These are phyloP conservation scores for Metschnikowia santaceciliae DNA, from an alignment of 805 yeast genomes.

Conservation along the genomic window DNA sequence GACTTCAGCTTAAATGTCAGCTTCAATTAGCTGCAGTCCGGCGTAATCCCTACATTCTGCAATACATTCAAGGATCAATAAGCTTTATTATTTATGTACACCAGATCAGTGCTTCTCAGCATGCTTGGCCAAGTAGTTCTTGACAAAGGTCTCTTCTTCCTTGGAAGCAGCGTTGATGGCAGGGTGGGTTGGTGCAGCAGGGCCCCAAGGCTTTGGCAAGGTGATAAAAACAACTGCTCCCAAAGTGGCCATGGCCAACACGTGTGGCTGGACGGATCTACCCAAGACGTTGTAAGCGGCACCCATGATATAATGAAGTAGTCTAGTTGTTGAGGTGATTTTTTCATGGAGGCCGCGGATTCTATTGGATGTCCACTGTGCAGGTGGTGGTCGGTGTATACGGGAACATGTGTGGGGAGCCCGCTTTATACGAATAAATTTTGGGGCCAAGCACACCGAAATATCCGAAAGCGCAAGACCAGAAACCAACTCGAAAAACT, in stretches of 20 bases:
- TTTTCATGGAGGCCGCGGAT: slow-evolving; percentile 9
- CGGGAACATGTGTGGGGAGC: not conserved
- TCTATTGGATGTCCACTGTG: slow-evolving; percentile 10
- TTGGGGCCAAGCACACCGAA: no score
- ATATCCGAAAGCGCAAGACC: not conserved
- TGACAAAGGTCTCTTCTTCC: slow-evolving; percentile 86
- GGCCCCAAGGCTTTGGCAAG: slow-evolving; percentile 71
- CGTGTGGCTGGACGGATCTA: slow-evolving; percentile 78
- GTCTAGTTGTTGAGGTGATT: not conserved
- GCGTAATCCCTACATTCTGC: not conserved
- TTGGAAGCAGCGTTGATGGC: slow-evolving; percentile 71
- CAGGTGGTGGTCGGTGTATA: slow-evolving; percentile 4
- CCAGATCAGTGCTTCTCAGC: slow-evolving; percentile 16
- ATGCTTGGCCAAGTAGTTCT: slow-evolving; percentile 58
- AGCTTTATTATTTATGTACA: not conserved
- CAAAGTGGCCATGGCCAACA: slow-evolving; percentile 76
- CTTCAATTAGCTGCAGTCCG: not conserved
- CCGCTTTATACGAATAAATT: not conserved
- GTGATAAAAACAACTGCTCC: slow-evolving; percentile 60
- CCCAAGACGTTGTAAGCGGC: slow-evolving; percentile 84
- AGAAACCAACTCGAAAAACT: not conserved
- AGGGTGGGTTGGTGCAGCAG: slow-evolving; percentile 59
- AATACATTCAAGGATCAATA: not conserved
- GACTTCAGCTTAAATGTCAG: no score
- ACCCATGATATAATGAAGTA: slow-evolving; percentile 50